Evolutionary conservation across 1,284 basidiomycete genomes (phyloP).

Genomic region (Volvariella surrecta): DNA sequence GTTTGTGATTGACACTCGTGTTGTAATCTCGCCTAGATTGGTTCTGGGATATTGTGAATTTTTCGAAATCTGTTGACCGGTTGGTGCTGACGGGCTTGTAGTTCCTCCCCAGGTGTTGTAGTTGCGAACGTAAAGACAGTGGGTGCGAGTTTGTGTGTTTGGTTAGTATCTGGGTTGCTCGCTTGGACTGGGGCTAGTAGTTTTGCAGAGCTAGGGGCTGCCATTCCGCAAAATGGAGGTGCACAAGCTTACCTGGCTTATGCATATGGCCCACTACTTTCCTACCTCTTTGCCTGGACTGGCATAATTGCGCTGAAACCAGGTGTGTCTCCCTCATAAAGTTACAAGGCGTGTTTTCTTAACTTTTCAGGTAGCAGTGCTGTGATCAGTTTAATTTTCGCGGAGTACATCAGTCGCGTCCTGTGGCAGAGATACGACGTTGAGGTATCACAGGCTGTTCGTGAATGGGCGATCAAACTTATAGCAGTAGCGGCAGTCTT

Average conservation of each 20-base stretch:
- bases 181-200: slow-evolving; percentile 93
- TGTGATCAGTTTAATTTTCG: slow-evolving; percentile 64
- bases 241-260: slow-evolving; percentile 87
- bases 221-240: slow-evolving; percentile 83
- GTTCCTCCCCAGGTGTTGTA: slow-evolving; percentile 87
- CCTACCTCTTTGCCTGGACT: slow-evolving; percentile 86
- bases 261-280: slow-evolving; percentile 79
- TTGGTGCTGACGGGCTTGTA: slow-evolving; percentile 21
- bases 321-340: slow-evolving; percentile 32
- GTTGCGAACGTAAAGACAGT: slow-evolving; percentile 81
- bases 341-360: slow-evolving; percentile 1
- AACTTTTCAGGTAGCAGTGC: slow-evolving; percentile 46
- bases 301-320: slow-evolving; percentile 85
- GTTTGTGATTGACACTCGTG: background rate
- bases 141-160: slow-evolving; percentile 76
- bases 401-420: slow-evolving; percentile 83
- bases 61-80: slow-evolving; percentile 5
- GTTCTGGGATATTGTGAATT: slow-evolving; percentile 84
- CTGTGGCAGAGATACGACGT: slow-evolving; percentile 58
- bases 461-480: slow-evolving; percentile 90
- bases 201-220: slow-evolving; percentile 81
- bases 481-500: slow-evolving; percentile 73
- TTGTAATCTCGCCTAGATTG: slow-evolving; percentile 48
- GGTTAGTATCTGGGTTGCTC: slow-evolving; percentile 72
- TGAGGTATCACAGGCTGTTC: slow-evolving; percentile 70